phyloP scores from a whole-genome alignment of 2,329 filamentous ascomycete genomes.

The Aspergillus proliferans region DNA sequence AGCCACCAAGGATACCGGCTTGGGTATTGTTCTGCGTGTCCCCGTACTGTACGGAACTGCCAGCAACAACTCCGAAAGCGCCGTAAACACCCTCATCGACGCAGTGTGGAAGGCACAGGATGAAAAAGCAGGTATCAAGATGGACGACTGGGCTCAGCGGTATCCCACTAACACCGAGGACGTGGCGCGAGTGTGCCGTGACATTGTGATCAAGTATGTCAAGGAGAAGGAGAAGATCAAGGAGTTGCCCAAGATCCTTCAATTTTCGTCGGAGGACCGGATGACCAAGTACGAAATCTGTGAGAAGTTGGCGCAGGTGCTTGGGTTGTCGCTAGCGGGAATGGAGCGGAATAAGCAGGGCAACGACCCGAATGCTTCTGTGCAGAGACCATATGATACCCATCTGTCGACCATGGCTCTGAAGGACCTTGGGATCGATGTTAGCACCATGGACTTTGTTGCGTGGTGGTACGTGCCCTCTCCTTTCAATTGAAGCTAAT shows the following conservation, averaged over 20 bases:
- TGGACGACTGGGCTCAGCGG: slow-evolving; percentile 80
- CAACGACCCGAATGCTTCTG: slow-evolving; percentile 63
- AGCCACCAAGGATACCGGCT: slow-evolving; percentile 47
- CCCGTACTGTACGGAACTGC: slow-evolving; percentile 79
- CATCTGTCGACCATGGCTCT: slow-evolving; percentile 73
- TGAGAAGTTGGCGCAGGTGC: slow-evolving; percentile 67
- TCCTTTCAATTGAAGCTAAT: slow-evolving; percentile 2
- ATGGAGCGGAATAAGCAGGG: slow-evolving; percentile 63
- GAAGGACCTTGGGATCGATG: slow-evolving; percentile 66
- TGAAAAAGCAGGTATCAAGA: slow-evolving; percentile 55
- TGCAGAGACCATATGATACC: slow-evolving; percentile 79
- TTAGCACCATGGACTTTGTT: slow-evolving; percentile 67
- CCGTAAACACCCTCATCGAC: slow-evolving; percentile 75
- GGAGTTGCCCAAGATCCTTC: slow-evolving; percentile 62
- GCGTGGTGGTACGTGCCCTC: slow-evolving; percentile 62
- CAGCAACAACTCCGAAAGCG: slow-evolving; percentile 66
- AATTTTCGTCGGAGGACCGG: slow-evolving; percentile 80
- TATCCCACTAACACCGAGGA: slow-evolving; percentile 89
- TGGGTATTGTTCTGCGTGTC: slow-evolving; percentile 67
- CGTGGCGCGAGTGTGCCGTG: slow-evolving; percentile 69
- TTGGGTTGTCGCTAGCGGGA: slow-evolving; percentile 63
- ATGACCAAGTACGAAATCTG: slow-evolving; percentile 91
- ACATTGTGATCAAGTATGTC: slow-evolving; percentile 66
- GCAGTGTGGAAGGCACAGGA: slow-evolving; percentile 67
- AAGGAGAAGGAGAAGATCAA: slow-evolving; percentile 42